These are phyloP conservation scores for Irpex lacteus DNA, from an alignment of 1,284 basidiomycete species.

Conservation along the genomic window DNA sequence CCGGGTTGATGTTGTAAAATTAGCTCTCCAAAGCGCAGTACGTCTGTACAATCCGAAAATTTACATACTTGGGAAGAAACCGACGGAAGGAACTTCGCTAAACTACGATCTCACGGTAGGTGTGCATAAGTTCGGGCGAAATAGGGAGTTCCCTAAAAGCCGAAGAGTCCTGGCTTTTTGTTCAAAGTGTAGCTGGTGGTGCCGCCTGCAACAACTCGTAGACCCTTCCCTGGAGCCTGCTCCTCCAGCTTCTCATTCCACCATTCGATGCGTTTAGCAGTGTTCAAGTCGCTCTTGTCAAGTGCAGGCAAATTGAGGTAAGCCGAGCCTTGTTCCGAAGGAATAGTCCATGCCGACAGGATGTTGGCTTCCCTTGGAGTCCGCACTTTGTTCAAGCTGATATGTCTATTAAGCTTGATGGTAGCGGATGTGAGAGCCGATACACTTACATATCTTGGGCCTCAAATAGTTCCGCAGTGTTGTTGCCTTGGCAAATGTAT, in stretches of 20 bases:
- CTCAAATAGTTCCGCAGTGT: constrained; percentile 2
- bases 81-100: not conserved
- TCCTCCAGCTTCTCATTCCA: constrained; percentile 24
- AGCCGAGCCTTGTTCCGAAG: constrained; percentile 13
- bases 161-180: constrained; percentile 2
- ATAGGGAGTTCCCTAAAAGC: not conserved
- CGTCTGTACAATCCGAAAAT: not conserved
- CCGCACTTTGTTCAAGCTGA: constrained; percentile 20
- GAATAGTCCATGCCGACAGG: constrained; percentile 19
- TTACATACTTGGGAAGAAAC: not conserved
- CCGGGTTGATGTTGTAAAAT: not conserved
- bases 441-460: not conserved
- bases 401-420: not conserved
- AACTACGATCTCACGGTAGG: not conserved
- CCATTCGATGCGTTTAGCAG: constrained; percentile 17
- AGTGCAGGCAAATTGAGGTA: constrained; percentile 21
- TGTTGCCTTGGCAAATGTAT: constrained; percentile 26
- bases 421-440: not conserved
- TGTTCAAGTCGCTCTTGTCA: constrained; percentile 14
- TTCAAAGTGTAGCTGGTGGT: constrained; percentile 13
- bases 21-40: not conserved
- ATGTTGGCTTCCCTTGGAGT: constrained; percentile 18
- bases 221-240: constrained; percentile 12
- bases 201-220: constrained; percentile 19
- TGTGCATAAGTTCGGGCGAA: not conserved